Percentiles rank a stretch among this genome's conserved stretches.
Conservation (phyloP, 2,329 filamentous ascomycete species). For the Aspergillus udagawae region DNA sequence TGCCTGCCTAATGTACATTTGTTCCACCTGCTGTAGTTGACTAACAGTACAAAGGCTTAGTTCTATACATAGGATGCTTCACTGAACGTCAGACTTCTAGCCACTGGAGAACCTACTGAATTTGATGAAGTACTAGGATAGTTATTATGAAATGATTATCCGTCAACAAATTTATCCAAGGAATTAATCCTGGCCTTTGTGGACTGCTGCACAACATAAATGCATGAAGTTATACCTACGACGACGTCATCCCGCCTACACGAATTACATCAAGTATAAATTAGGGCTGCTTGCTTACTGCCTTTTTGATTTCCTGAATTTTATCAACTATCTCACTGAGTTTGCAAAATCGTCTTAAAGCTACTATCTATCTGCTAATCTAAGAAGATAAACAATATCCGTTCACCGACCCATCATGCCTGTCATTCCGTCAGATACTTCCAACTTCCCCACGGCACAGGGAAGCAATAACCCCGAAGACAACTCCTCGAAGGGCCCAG, state of each 20-base stretch:
- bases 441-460: conserved; percentile 20
- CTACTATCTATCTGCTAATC: not conserved
- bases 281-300: not conserved
- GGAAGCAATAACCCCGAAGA: conserved; percentile 15
- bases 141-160: not conserved
- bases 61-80: not conserved
- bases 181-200: not conserved
- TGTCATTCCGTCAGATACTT: conserved; percentile 23
- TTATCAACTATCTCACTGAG: not conserved
- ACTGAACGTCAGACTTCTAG: not conserved
- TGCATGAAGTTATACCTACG: not conserved
- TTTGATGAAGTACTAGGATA: not conserved
- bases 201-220: not conserved
- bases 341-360: not conserved
- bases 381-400: not conserved
- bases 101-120: not conserved
- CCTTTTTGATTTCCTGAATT: not conserved
- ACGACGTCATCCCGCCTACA: not conserved
- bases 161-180: not conserved
- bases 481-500: conserved; percentile 17
- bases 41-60: not conserved
- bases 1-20: not conserved
- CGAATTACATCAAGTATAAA: not conserved
- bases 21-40: not conserved
- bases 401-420: conserved; percentile 20